Base-by-base conservation (phyloP, 148 eudicot genomes). In the Nepenthes mirabilis region DNA sequence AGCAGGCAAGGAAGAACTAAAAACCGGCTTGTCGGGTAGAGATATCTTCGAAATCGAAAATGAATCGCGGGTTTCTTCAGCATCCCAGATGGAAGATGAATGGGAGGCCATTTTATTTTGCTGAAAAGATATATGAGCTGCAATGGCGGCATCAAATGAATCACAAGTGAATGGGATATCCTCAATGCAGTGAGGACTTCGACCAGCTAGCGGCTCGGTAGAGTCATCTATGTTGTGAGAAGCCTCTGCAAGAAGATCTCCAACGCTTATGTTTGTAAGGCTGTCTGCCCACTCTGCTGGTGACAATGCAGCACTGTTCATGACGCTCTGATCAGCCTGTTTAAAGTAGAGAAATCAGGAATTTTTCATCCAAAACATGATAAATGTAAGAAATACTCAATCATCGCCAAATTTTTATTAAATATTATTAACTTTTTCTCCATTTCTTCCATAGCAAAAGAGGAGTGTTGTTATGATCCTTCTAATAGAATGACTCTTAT, bases 41-140 rank as follows among this genome's bases (percentile, higher is more conserved):
- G 68, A 58, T 64, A 67, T 78, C 61, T 72, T 88, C 61, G 67
- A 79, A 74, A 94, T 89, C 47, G 95, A 77, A 75, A 94, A 94
- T 56, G 87, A 97, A 74, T 94, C 99, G 59, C 99, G 81, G 11
- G 99, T 86, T 76, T 94, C 99, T 75, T 94, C 99, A 70, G 90
- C 95, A 66, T 89, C 97, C 97, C 89, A 94, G 47, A 84, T 89
- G 53, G 97, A 86, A 62, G 80, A 58, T 63, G 57, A 70, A 59
- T 65, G 67, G 33, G 82, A 71, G 45, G 70, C 59, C 48, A 61
- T 57, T 81, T 75, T 84, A 50, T 67, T 70, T 68, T 82, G 84
- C 69, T 79, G 77, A 62, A 71, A 81, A 59, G 62, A 64, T 66
- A 94, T 77, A 68, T 84, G 99, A 68, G 97, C 99, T 80, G 99